phyloP scores from a whole-genome alignment of 306 rosid genomes.

The Senna tora region DNA sequence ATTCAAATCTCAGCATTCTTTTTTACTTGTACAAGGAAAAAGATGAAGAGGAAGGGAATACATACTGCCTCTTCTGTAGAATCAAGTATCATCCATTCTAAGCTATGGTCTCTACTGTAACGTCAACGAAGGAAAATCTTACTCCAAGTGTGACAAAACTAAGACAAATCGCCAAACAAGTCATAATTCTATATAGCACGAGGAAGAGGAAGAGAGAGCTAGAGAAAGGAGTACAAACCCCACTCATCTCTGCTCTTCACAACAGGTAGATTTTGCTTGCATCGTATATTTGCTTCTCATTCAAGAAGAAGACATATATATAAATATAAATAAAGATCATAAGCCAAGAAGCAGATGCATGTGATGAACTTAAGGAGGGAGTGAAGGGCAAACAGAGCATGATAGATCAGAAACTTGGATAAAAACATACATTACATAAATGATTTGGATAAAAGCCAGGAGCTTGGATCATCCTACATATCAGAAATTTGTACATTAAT shows the following conservation, averaged over 20 bases:
- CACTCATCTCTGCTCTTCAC: not conserved
- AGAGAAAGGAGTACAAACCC: not conserved
- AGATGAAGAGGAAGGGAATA: too few species aligned
- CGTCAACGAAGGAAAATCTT: not conserved
- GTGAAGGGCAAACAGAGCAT: not conserved
- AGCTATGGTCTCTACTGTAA: slow-evolving; percentile 3
- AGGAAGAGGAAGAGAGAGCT: slow-evolving; percentile 31
- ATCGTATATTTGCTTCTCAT: too few species aligned
- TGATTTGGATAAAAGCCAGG: slow-evolving; percentile 20
- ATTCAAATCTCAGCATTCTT: too few species aligned
- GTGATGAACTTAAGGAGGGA: not conserved
- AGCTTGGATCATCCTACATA: slow-evolving; percentile 15
- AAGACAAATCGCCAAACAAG: slow-evolving; percentile 41
- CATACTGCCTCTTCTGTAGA: not conserved
- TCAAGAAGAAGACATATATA: too few species aligned
- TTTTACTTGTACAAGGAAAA: too few species aligned
- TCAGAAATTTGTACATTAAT: slow-evolving; percentile 48
- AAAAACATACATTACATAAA: slow-evolving; percentile 34
- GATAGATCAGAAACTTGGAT: not conserved
- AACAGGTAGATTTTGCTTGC: not conserved
- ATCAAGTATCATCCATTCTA: not conserved
- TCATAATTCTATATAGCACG: slow-evolving; percentile 33
- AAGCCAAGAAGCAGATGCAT: too few species aligned
- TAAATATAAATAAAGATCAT: too few species aligned
- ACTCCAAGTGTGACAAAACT: slow-evolving; percentile 28